Evolutionary conservation across 257 asterid genomes (phyloP), one percentile per base, ranked within the genome.

Genomic region (Gentiana straminea): DNA sequence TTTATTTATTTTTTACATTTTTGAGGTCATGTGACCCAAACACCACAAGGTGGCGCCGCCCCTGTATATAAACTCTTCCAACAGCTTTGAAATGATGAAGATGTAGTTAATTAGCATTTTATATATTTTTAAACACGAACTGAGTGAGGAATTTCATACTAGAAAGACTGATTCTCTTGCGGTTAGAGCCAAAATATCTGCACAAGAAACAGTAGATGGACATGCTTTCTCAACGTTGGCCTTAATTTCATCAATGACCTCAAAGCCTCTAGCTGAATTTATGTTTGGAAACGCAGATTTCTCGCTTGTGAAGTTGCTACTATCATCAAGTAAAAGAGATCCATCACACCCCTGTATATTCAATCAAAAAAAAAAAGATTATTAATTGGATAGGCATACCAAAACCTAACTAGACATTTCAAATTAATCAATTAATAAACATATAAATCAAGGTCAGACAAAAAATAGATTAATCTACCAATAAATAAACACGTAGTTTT

Each of bases 281-380:
- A 62, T 58, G 57, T 86, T 86, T 13, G 86, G 70, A 11, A 48
- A 5, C 7, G 86, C 81, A 10, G 65, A 72, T 60, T 83, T 86
- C 75, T 86, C 93, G 50, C 95, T 84, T 13, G 13, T 64, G 75
- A 81, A 71, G 34, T 64, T 64, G 67, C 78, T 71, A 60, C 67
- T 79, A 65, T 71, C 84, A 44, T 86, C 95, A 4, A 86, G 79
- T 51, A 86, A 63, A 58, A 86, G 67, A 2, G 95, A 86, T 54
- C 89, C 93, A 33, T 86, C 95, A 56, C 95, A 86, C 1, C 95
- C 92, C 95, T 85, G 54, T 10, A 33, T 8, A n/a, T 33, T 52
- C 50, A 41, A 15, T 34, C 49, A 58, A 52, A 52, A 2, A 0
- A 6, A 46, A 11, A 33, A 15, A 52, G 39, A 61, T 24, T 24